These are phyloP conservation scores for Rhodotorula sp. DNA, from an alignment of 1,284 basidiomycete species.

Conservation along the genomic window DNA sequence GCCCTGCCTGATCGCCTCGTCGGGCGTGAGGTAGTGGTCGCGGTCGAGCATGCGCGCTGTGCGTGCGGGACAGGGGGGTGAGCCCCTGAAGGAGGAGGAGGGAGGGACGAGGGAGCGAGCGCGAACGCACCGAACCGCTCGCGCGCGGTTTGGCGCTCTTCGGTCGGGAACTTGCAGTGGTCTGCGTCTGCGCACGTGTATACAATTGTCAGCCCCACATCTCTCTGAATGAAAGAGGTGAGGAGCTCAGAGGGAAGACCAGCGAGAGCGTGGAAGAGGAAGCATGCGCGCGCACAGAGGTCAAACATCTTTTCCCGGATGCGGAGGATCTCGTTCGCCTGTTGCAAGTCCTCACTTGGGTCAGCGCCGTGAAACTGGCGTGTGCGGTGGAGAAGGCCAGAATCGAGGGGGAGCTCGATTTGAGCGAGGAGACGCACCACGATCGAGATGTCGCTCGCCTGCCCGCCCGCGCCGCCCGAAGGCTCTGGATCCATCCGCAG, in stretches of 20 bases:
- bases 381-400: too few relatives aligned
- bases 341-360: too few relatives aligned
- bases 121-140: conserved; percentile 68
- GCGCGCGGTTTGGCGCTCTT: conserved; percentile 65
- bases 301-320: conserved; percentile 70
- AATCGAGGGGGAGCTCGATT: too few relatives aligned
- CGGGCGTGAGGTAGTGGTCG: conserved; percentile 91
- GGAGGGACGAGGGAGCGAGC: conserved; percentile 44
- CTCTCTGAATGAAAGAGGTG: too few relatives aligned
- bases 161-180: conserved; percentile 69
- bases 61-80: too few relatives aligned
- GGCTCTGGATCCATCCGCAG: conserved; percentile 58
- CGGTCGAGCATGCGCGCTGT: conserved; percentile 63
- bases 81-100: background rate
- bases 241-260: background rate
- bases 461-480: conserved; percentile 87
- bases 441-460: conserved; percentile 90
- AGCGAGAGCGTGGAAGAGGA: background rate
- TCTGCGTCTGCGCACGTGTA: conserved; percentile 55
- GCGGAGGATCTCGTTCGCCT: conserved; percentile 80
- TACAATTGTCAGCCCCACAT: too few relatives aligned
- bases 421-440: conserved; percentile 58
- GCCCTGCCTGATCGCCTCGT: conserved; percentile 82
- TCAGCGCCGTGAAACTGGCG: too few relatives aligned
- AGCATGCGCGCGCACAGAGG: conserved; percentile 52